Conservation (phyloP, 306 rosid genomes). For the Gastrolobium bilobum region DNA sequence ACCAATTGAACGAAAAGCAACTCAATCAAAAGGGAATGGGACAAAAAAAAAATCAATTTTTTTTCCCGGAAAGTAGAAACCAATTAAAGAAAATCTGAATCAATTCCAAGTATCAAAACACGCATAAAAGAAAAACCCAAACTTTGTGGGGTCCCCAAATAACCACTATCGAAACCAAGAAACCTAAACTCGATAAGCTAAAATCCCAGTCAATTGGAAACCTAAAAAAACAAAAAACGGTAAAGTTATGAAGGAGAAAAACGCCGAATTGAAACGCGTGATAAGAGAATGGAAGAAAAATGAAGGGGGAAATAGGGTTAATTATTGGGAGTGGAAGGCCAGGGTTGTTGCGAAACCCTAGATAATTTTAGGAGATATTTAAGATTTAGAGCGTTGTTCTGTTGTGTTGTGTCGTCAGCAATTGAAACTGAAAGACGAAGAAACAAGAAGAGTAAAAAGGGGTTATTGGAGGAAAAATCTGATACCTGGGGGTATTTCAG, state of each 20-base stretch:
- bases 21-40: neutral
- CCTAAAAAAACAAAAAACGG: slow-evolving; percentile 20
- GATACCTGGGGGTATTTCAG: slow-evolving; percentile 49
- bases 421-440: slow-evolving; percentile 42
- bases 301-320: neutral
- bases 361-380: slow-evolving; percentile 34
- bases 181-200: slow-evolving; percentile 27
- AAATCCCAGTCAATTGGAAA: slow-evolving; percentile 44
- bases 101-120: slow-evolving; percentile 15
- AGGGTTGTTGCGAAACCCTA: slow-evolving; percentile 63
- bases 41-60: neutral
- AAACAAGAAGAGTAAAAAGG: neutral
- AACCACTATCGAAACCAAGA: slow-evolving; percentile 17
- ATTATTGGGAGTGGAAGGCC: neutral
- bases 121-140: slow-evolving; percentile 3
- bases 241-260: slow-evolving; percentile 21
- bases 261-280: slow-evolving; percentile 13
- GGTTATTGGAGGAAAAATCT: slow-evolving; percentile 42
- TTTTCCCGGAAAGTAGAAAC: neutral
- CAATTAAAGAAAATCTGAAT: slow-evolving; percentile 21
- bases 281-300: slow-evolving; percentile 33
- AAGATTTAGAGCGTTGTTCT: too few species aligned
- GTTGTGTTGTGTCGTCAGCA: slow-evolving; percentile 42
- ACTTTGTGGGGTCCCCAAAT: neutral
- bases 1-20: slow-evolving; percentile 10